Base-by-base conservation (phyloP, 2,329 filamentous ascomycete genomes). In the Phialophora macrospora region DNA sequence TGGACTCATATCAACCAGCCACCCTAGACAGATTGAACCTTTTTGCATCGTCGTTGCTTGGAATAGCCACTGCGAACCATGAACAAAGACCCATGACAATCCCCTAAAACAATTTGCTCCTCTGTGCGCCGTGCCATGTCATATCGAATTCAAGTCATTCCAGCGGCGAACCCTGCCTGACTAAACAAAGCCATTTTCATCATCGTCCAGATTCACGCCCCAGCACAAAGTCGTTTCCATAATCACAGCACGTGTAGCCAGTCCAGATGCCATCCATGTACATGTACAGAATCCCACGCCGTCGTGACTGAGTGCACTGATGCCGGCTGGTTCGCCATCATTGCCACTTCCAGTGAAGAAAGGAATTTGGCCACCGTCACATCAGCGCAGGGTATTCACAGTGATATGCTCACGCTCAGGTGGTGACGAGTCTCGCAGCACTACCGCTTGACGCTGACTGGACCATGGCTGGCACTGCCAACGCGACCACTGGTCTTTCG, bases 401-500 rank as follows among this genome's bases (percentile, higher is more conserved):
- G 51, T 7, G 58, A 60, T 34, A 54, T 52, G 58, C 28, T 34
- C 26, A 54, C 32, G 46, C 28, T 34, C 58, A 60, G 32, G 26
- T 51, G 46, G 58, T 52, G 28, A 49, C 55, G 54, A 38, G 41
- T 48, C 26, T 41, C 56, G 30, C 59, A 48, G 11, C 32, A 67
- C 66, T 63, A 69, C 55, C 67, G 65, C 62, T 69, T 69, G 28
- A 69, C 67, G 51, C 62, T 54, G 30, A 66, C 55, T 17, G 67
- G 68, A 8, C 61, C 68, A 54, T 66, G 63, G 54, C 62, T 68
- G 20, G 77, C 74, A 69, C 81, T 82, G 12, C 78, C 80, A 52
- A 82, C 75, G 22, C 81, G 78, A 20, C 79, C 79, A 71, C 81
- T 82, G 38, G 77, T 74, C 71, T 83, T 83, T 54, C 81, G 77